Evolutionary conservation across 1,284 basidiomycete species (phyloP).

Genomic region (Boletus mariae): DNA sequence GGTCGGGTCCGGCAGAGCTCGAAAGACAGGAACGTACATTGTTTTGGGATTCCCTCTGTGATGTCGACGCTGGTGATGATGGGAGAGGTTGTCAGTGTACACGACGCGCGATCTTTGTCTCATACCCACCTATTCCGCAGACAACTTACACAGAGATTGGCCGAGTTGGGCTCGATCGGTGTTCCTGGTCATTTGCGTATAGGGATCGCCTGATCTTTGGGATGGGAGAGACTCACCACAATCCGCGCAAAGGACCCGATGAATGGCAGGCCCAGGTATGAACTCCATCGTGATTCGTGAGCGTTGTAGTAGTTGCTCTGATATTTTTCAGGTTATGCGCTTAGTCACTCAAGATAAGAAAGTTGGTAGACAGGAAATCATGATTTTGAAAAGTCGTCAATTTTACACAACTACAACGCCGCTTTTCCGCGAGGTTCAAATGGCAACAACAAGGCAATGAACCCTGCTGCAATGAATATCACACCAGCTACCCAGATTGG

Average conservation of each 20-base stretch:
- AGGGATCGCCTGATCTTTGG: neutral
- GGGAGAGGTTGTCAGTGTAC: constrained; percentile 2
- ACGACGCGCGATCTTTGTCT: neutral
- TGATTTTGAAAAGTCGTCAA: too few relatives aligned
- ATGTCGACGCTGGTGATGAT: constrained; percentile 74
- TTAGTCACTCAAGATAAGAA: constrained; percentile 21
- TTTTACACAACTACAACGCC: constrained; percentile 40
- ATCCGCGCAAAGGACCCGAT: constrained; percentile 78
- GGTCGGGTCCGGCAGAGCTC: neutral
- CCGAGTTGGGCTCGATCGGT: constrained; percentile 94
- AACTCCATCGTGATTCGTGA: constrained; percentile 63
- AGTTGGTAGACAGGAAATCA: too few relatives aligned
- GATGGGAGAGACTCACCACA: constrained; percentile 53
- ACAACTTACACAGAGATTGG: constrained; percentile 93
- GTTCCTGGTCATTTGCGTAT: constrained; percentile 51
- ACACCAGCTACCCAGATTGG: constrained; percentile 72
- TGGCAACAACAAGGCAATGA: constrained; percentile 65
- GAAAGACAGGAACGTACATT: constrained; percentile 48
- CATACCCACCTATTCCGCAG: constrained; percentile 74
- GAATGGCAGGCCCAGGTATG: constrained; percentile 63
- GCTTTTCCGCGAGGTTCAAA: constrained; percentile 69
- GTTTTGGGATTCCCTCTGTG: constrained; percentile 97
- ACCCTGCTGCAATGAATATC: constrained; percentile 58
- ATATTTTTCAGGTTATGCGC: constrained; percentile 8
- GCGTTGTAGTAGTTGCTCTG: neutral